Conservation (phyloP, 73 alveolate species). For the Diophrys appendiculata region DNA sequence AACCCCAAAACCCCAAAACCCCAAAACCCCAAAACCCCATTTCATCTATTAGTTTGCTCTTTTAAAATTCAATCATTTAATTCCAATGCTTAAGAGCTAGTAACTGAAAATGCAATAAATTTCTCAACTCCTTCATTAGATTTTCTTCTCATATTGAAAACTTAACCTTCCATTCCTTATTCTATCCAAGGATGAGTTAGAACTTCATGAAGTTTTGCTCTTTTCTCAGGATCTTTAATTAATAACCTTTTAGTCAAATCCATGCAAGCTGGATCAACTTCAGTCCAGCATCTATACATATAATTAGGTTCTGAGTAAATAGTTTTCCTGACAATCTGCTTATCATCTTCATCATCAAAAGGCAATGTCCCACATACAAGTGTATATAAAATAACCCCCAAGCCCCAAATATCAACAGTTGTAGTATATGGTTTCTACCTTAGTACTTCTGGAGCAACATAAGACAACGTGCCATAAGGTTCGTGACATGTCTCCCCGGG, state of each 20-base stretch:
- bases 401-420: constrained; percentile 68
- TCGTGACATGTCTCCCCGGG: constrained; percentile 84
- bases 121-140: constrained; percentile 4
- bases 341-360: constrained; percentile 59
- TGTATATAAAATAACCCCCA: constrained; percentile 59
- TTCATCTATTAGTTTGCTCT: too few species aligned
- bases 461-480: constrained; percentile 79
- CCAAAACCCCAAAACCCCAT: too few species aligned
- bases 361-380: constrained; percentile 70
- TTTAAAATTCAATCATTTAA: too few species aligned
- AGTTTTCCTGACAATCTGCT: constrained; percentile 51
- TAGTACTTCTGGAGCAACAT: constrained; percentile 71
- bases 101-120: constrained; percentile 6
- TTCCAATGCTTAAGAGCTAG: not conserved
- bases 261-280: not conserved
- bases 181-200: constrained; percentile 30
- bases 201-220: constrained; percentile 17
- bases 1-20: too few species aligned
- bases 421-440: constrained; percentile 51
- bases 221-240: constrained; percentile 3
- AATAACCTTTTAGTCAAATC: not conserved
- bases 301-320: constrained; percentile 33
- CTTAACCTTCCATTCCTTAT: not conserved
- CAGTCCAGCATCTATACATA: constrained; percentile 30
- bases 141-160: constrained; percentile 13